Percentiles rank a stretch among this genome's conserved stretches.
Conservation (phyloP, 192 early-diverging fungal species). For the Backusella circina region DNA sequence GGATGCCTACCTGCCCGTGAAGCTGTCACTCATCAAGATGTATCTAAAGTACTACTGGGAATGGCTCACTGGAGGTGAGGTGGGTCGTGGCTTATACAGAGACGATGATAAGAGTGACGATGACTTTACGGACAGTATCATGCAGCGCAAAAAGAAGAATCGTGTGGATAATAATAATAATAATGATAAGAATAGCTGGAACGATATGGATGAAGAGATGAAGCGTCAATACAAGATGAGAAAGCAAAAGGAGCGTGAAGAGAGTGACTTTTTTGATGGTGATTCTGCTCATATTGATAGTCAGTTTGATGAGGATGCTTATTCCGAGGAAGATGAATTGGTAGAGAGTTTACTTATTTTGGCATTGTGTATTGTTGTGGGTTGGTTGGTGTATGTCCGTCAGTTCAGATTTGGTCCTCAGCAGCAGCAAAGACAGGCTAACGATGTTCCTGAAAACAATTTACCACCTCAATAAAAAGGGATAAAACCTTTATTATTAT, state of each 20-base stretch:
- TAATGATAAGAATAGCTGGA: constrained; percentile 27
- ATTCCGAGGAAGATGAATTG: constrained; percentile 47
- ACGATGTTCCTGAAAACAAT: neutral
- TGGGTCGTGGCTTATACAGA: constrained; percentile 31
- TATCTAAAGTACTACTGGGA: constrained; percentile 62
- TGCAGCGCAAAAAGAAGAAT: constrained; percentile 8
- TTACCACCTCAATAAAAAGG: neutral
- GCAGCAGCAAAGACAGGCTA: neutral
- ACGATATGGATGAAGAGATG: constrained; percentile 39
- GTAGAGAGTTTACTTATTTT: constrained; percentile 54
- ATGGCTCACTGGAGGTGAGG: constrained; percentile 57
- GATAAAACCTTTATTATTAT: neutral
- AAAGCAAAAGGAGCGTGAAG: constrained; percentile 29
- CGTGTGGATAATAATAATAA: constrained; percentile 16
- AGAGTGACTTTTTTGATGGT: constrained; percentile 28
- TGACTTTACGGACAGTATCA: neutral
- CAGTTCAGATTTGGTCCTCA: constrained; percentile 44
- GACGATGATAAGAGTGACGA: neutral
- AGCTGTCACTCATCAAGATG: constrained; percentile 71
- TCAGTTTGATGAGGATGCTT: constrained; percentile 32
- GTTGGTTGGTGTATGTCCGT: constrained; percentile 56
- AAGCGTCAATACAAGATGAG: constrained; percentile 27
- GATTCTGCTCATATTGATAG: constrained; percentile 5
- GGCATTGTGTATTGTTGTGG: constrained; percentile 46
- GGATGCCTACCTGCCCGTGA: constrained; percentile 75